Conservation (phyloP, 2,329 filamentous ascomycete genomes). For the Pseudogymnoascus sp. region DNA sequence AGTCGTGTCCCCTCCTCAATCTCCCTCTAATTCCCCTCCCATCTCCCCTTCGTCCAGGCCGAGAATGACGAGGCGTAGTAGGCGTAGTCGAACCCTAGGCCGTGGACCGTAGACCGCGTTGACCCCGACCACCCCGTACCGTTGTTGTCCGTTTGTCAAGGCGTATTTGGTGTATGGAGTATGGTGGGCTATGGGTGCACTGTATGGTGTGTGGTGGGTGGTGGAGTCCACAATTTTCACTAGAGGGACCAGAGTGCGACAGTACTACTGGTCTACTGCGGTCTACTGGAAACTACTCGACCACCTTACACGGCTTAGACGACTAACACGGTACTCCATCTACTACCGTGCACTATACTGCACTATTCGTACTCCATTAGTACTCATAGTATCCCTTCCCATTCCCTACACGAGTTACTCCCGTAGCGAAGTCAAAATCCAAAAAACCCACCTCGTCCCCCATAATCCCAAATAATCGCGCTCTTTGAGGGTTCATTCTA, state of each 20-base stretch:
- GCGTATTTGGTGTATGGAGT: not conserved
- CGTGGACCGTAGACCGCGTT: not conserved
- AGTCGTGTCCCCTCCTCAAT: not conserved
- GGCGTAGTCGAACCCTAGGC: not conserved
- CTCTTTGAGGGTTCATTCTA: not conserved
- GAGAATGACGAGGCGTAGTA: not conserved
- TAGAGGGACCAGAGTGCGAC: not conserved
- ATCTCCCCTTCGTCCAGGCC: not conserved
- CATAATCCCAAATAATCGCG: slow-evolving; percentile 3
- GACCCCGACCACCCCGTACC: not conserved
- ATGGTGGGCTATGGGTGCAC: not conserved
- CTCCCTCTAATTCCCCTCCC: not conserved
- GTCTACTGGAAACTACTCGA: not conserved
- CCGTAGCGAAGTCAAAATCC: not conserved
- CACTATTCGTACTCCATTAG: not conserved
- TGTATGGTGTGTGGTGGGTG: not conserved
- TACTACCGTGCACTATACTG: not conserved
- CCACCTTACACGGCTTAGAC: not conserved
- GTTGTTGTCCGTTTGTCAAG: not conserved
- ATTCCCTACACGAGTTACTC: not conserved
- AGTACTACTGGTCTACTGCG: not conserved
- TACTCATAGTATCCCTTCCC: not conserved
- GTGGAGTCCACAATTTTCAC: not conserved
- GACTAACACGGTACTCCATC: not conserved
- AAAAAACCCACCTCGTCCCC: not conserved